Evolutionary conservation across 2,329 filamentous ascomycete species (phyloP), one percentile per base, ranked within the genome.

Genomic region (Tolypocladium nubicola): DNA sequence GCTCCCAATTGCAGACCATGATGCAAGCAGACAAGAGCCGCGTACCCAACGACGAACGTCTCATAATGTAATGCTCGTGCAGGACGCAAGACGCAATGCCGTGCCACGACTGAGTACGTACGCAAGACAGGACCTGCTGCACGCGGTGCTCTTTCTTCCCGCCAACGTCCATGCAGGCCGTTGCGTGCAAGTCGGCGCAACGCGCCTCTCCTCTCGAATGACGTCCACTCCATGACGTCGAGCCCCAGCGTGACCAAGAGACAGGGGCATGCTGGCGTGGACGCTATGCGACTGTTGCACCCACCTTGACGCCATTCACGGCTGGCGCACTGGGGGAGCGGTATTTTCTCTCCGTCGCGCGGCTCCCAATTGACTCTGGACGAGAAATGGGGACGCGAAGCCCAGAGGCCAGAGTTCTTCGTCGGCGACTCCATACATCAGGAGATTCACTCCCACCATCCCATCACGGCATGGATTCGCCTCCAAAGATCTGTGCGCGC

Each of bases 141-240:
- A 7, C 16, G 26, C 47, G 16, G 26, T 50, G 26, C 47, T n/a
- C 30, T 50, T 13, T 9, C 10, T 13, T n/a, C 13, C 26, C 11
- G 16, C 13, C 23, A 19, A 9, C 30, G 30, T 16, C 47, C n/a
- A 21, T n/a, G 39, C 47, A 43, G 26, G 45, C 19, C 21, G 55
- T 47, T 23, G 33, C 38, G 37, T 41, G 45, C 52, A 37, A 10
- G 37, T 26, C 11, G 7, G 7, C 6, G n/a, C 21, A 39, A 19
- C 39, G 52, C 19, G 41, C 21, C 30, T 37, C 8, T n/a, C 8
- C n/a, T 52, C 19, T 40, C 33, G 23, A 33, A 56, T 52, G 58
- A 61, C 59, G 59, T 60, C 56, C 43, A 53, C 16, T 30, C 59
- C 59, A 63, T 63, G 61, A 63, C 61, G 61, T 63, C 61, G 59